Evolutionary conservation across 208 protist species (phyloP).

Genomic region (Wallacemonas collosoma): DNA sequence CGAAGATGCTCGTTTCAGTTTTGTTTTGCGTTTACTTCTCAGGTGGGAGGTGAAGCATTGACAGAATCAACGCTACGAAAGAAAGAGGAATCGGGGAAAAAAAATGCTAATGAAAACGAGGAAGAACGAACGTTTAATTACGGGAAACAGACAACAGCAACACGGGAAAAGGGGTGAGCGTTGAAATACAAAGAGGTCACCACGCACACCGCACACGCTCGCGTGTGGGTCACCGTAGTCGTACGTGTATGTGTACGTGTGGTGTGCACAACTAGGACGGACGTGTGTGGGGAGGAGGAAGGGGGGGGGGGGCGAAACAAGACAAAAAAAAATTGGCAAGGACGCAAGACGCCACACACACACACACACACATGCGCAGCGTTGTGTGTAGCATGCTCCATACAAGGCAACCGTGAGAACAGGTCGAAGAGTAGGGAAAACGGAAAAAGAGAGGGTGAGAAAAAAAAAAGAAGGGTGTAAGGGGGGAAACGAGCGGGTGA

Average conservation of each 20-base stretch:
- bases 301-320: background rate
- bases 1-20: no score
- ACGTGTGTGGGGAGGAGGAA: background rate
- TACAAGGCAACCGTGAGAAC: background rate
- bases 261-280: no score
- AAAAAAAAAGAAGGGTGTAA: background rate
- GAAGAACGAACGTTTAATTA: no score
- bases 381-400: background rate
- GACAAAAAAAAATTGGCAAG: background rate
- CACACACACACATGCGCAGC: slow-evolving; percentile 12
- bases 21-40: no score
- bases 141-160: background rate
- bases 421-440: background rate
- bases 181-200: background rate
- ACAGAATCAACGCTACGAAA: background rate
- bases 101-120: slow-evolving; percentile 11
- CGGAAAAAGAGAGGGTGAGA: background rate
- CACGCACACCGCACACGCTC: no score
- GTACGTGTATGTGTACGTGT: no score
- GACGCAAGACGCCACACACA: background rate
- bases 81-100: slow-evolving; percentile 18
- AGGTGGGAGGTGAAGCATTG: no score
- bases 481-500: background rate
- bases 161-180: background rate
- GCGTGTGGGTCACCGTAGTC: no score